These are phyloP conservation scores for Diplodia sapinea DNA, from an alignment of 2,329 filamentous ascomycete species.

Conservation along the genomic window DNA sequence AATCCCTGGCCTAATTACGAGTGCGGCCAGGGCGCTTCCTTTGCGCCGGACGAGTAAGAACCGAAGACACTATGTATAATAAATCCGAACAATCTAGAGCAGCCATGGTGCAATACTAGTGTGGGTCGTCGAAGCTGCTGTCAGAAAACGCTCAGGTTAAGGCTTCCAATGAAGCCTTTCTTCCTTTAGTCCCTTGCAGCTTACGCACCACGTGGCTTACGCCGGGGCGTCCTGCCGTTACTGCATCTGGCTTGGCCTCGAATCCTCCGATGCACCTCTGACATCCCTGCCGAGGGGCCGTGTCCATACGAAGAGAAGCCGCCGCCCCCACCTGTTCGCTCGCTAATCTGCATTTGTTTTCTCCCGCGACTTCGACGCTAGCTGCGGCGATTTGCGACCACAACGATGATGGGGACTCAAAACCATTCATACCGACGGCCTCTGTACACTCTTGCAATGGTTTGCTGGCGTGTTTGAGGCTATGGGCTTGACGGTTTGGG, in stretches of 20 bases:
- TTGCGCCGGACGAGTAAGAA: too few species aligned
- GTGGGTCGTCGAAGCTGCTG: too few species aligned
- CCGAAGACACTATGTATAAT: too few species aligned
- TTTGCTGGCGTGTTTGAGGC: rapidly evolving
- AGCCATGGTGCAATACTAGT: too few species aligned
- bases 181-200: too few species aligned
- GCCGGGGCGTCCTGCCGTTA: not conserved
- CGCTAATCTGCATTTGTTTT: not conserved
- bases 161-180: too few species aligned
- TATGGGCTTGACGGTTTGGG: not conserved
- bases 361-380: not conserved
- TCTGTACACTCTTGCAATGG: not conserved
- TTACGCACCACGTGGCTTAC: too few species aligned
- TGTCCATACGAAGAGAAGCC: not conserved
- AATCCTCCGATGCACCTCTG: not conserved
- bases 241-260: not conserved
- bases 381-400: not conserved
- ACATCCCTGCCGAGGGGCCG: not conserved
- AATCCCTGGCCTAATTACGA: too few species aligned
- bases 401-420: not conserved
- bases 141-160: too few species aligned
- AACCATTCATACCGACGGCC: too few species aligned
- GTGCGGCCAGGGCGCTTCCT: too few species aligned
- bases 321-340: not conserved
- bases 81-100: too few species aligned